Conservation (phyloP, 345 rosid species). For the Boechera retrofracta region DNA sequence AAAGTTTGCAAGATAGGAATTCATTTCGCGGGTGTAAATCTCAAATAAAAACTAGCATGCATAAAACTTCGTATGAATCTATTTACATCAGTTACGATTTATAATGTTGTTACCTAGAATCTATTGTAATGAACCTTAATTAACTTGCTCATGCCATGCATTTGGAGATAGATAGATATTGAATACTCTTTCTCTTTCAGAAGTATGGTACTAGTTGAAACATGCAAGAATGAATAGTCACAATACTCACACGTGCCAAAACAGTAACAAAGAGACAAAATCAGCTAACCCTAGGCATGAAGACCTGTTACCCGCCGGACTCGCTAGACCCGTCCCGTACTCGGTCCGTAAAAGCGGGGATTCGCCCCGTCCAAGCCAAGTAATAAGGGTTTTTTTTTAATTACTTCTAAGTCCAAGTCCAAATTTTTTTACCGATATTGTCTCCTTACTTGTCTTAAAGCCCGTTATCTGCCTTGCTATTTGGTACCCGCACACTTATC, state of each 20-base stretch:
- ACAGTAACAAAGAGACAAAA: constrained; percentile 33
- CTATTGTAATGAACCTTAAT: not conserved
- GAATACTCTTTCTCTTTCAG: not conserved
- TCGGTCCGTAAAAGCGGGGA: no score
- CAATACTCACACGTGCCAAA: constrained; percentile 39
- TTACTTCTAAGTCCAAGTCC: no score
- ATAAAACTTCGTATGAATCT: not conserved
- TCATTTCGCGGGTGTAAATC: not conserved
- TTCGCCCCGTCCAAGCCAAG: no score
- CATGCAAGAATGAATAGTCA: constrained; percentile 9
- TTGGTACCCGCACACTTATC: no score
- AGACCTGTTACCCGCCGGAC: no score
- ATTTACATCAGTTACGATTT: not conserved
- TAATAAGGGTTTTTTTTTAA: no score
- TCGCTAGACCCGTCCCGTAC: no score
- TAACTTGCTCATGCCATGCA: constrained; percentile 1
- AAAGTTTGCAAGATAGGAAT: not conserved
- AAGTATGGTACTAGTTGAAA: constrained; percentile 31
- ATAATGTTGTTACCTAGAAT: not conserved
- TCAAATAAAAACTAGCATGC: not conserved
- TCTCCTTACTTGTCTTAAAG: no score
- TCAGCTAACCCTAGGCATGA: not conserved
- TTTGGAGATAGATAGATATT: constrained; percentile 10
- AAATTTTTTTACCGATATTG: no score
- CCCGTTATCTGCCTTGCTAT: no score